Evolutionary conservation across 768 basidiomycete species (phyloP).

Genomic region (Macrolepiota fuliginosa): DNA sequence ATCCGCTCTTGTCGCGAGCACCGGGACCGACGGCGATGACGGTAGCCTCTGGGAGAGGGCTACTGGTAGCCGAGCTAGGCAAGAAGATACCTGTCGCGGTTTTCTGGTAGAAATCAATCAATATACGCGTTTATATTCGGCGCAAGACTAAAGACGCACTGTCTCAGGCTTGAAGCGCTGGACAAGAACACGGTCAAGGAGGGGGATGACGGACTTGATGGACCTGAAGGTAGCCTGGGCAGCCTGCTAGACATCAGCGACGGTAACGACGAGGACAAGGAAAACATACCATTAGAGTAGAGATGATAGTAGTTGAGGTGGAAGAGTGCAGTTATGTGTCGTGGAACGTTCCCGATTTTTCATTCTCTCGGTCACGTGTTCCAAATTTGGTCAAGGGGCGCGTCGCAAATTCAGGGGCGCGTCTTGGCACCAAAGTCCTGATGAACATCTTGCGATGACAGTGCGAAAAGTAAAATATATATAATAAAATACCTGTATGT

Average conservation of each 20-base stretch:
- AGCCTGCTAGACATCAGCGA: conserved; percentile 42
- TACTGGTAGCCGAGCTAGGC: conserved; percentile 82
- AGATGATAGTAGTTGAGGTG: not conserved
- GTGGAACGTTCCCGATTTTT: conserved; percentile 6
- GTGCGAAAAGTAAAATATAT: not conserved
- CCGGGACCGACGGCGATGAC: conserved; percentile 96
- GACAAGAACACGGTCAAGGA: conserved; percentile 95
- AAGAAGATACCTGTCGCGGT: conserved; percentile 96
- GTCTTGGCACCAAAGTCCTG: not conserved
- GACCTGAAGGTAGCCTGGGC: conserved; percentile 93
- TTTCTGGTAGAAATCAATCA: conserved; percentile 57
- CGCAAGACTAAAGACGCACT: conserved; percentile 44
- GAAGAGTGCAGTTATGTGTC: not conserved
- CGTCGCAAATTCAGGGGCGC: not conserved
- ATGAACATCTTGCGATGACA: not conserved
- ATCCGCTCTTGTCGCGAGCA: conserved; percentile 84
- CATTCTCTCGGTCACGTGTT: conserved; percentile 8
- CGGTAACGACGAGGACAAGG: not conserved
- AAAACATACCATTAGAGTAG: not conserved
- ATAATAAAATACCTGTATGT: not conserved
- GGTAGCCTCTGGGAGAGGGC: conserved; percentile 93
- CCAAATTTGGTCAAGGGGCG: not conserved
- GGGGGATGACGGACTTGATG: conserved; percentile 86
- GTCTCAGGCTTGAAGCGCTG: conserved; percentile 97
- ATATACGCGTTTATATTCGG: not conserved